Conservation (phyloP, 257 asterid genomes). For the Jaltomata sinuosa region DNA sequence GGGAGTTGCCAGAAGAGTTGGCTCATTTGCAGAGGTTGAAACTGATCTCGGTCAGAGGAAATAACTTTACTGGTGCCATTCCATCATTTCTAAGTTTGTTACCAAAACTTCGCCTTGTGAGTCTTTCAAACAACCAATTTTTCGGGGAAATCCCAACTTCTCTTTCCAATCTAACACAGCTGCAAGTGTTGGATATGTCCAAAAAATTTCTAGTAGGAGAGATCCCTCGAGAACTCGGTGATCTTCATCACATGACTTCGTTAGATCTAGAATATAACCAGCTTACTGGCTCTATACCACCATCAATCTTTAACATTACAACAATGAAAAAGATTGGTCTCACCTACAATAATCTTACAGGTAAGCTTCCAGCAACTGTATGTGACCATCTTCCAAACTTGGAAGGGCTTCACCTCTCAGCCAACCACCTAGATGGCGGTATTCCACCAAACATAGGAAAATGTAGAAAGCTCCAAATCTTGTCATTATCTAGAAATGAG, state of each 20-base stretch:
- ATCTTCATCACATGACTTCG: background rate
- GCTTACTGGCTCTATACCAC: slow-evolving; percentile 7
- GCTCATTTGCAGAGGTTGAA: background rate
- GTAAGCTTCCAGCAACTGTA: slow-evolving; percentile 13
- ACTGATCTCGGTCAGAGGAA: background rate
- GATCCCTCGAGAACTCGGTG: slow-evolving; percentile 13
- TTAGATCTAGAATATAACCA: background rate
- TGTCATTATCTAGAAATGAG: background rate
- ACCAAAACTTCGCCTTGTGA: background rate
- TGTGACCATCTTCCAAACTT: slow-evolving; percentile 7
- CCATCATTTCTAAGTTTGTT: background rate
- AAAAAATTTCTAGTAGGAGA: background rate
- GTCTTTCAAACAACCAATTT: background rate
- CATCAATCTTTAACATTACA: background rate
- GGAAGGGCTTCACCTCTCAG: background rate
- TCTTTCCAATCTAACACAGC: background rate
- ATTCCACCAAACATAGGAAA: slow-evolving; percentile 19
- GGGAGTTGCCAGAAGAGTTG: background rate
- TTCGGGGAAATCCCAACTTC: background rate
- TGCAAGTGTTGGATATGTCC: background rate
- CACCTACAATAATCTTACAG: background rate
- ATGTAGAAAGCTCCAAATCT: background rate
- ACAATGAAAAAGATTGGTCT: background rate
- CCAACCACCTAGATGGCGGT: background rate
- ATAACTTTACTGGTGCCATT: background rate